These are phyloP conservation scores for Vigna radiata DNA, from an alignment of 306 rosid species.

Conservation along the genomic window DNA sequence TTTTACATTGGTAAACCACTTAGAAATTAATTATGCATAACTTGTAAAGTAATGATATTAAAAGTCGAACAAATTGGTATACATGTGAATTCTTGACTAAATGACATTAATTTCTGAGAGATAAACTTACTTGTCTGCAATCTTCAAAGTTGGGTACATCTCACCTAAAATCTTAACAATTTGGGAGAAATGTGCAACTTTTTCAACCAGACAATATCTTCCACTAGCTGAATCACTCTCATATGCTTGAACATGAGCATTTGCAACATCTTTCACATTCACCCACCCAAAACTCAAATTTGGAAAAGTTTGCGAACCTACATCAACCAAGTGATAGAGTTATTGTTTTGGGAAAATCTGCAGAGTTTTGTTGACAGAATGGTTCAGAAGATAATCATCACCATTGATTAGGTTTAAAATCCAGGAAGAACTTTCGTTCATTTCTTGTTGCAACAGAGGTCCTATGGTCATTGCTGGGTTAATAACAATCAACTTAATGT, in stretches of 20 bases:
- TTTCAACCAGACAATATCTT: conserved; percentile 73
- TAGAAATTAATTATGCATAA: no score
- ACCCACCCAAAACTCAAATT: conserved; percentile 65
- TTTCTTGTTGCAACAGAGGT: conserved; percentile 40
- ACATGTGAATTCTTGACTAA: no score
- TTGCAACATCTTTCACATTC: conserved; percentile 79
- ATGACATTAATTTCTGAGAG: neutral
- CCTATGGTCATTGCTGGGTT: conserved; percentile 22
- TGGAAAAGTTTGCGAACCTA: conserved; percentile 66
- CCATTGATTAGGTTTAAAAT: conserved; percentile 67
- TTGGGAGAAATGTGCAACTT: conserved; percentile 59
- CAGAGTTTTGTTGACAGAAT: neutral
- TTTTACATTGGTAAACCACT: no score
- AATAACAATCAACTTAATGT: conserved; percentile 36
- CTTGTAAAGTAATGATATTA: no score
- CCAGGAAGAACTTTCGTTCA: conserved; percentile 63
- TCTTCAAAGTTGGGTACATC: conserved; percentile 58
- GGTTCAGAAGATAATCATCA: conserved; percentile 28
- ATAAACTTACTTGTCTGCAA: conserved; percentile 67
- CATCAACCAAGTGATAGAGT: conserved; percentile 1
- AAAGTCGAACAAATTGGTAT: no score
- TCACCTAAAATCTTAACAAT: conserved; percentile 52
- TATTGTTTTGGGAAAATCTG: neutral
- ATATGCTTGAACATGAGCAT: conserved; percentile 73
- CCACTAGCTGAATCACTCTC: conserved; percentile 78